Percentiles rank a stretch among this genome's conserved stretches.
phyloP scores from a whole-genome alignment of 1,284 basidiomycete species.

The Cutaneotrichosporon arboriforme region DNA sequence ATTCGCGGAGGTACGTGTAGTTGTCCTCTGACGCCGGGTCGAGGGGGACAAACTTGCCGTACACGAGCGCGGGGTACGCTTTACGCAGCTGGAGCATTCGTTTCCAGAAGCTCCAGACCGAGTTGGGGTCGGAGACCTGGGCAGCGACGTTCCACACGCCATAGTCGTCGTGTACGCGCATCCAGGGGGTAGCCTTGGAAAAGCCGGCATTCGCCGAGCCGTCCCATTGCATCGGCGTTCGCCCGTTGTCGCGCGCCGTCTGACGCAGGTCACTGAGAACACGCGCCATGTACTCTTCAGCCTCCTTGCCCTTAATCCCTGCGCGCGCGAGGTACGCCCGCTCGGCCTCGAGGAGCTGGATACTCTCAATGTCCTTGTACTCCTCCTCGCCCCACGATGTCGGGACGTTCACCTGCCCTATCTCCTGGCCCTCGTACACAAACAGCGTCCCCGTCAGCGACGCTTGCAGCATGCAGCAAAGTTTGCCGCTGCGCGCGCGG shows the following conservation, averaged over 20 bases:
- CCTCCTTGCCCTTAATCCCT: constrained; percentile 13
- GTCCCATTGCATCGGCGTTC: constrained; percentile 54
- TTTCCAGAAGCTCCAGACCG: constrained; percentile 61
- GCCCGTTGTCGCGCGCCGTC: constrained; percentile 65
- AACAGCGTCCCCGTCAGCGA: constrained; percentile 63
- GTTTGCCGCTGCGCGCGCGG: constrained; percentile 58
- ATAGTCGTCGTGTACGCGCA: constrained; percentile 69
- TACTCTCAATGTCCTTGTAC: constrained; percentile 56
- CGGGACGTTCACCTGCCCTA: constrained; percentile 66
- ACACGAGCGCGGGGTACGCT: constrained; percentile 55
- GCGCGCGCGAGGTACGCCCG: constrained; percentile 33
- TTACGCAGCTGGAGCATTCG: constrained; percentile 56
- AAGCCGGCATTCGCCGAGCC: constrained; percentile 58
- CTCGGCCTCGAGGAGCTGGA: constrained; percentile 40
- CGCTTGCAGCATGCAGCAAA: constrained; percentile 60
- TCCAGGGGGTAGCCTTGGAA: constrained; percentile 61
- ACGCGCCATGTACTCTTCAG: neutral
- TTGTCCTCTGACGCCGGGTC: constrained; percentile 51
- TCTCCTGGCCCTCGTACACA: constrained; percentile 68
- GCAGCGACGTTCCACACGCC: constrained; percentile 57
- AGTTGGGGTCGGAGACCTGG: constrained; percentile 53
- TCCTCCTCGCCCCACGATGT: constrained; percentile 61
- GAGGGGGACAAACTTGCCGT: constrained; percentile 50
- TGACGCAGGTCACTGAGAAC: constrained; percentile 26
- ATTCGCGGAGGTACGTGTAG: constrained; percentile 55